These are phyloP conservation scores for Xylaria sp. DNA, from an alignment of 2,329 filamentous ascomycete species.

Conservation along the genomic window DNA sequence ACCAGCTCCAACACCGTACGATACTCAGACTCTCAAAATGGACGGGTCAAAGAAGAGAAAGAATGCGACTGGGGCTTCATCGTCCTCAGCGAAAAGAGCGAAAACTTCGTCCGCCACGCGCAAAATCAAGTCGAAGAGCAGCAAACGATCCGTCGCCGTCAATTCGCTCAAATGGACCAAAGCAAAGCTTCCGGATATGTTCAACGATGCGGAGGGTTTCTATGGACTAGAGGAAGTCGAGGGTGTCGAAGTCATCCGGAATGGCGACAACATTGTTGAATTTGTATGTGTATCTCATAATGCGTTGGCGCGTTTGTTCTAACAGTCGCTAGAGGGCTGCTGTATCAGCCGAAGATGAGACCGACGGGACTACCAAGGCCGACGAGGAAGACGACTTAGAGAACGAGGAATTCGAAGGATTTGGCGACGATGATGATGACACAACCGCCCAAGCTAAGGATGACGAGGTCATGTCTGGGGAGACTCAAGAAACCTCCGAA, in stretches of 20 bases:
- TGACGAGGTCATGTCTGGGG: conserved; percentile 22
- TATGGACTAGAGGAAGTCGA: conserved; percentile 88
- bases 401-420: conserved; percentile 56
- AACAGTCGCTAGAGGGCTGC: conserved; percentile 23
- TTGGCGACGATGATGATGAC: conserved; percentile 57
- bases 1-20: neutral
- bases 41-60: conserved; percentile 27
- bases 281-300: conserved; percentile 42
- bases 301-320: conserved; percentile 1
- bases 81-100: conserved; percentile 22
- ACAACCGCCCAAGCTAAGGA: conserved; percentile 23
- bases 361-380: conserved; percentile 11
- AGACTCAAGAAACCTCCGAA: conserved; percentile 9
- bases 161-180: conserved; percentile 52
- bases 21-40: conserved; percentile 17
- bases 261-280: conserved; percentile 50
- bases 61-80: conserved; percentile 12
- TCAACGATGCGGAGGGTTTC: conserved; percentile 90
- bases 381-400: conserved; percentile 17
- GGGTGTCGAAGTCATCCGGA: conserved; percentile 75
- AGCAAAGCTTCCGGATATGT: conserved; percentile 65
- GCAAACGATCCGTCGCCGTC: conserved; percentile 40
- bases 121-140: conserved; percentile 27
- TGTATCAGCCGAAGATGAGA: conserved; percentile 11
- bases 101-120: conserved; percentile 14